Conservation (phyloP, 2,329 filamentous ascomycete genomes). For the Bipolaris victoriae region DNA sequence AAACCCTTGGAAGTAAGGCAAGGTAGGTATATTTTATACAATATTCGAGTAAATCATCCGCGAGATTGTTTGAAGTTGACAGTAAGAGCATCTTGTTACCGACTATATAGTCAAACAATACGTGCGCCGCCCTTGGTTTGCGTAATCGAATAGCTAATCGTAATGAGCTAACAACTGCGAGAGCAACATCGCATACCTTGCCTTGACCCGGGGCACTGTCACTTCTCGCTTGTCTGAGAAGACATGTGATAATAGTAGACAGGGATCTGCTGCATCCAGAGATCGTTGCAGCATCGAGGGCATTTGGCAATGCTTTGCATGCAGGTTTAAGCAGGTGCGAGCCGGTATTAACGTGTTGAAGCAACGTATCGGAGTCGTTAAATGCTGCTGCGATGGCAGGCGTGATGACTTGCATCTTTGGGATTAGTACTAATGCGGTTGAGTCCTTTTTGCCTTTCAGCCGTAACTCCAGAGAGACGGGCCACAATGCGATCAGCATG, state of each 20-base stretch:
- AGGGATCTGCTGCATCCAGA: background rate
- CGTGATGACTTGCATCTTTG: background rate
- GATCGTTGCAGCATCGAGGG: background rate
- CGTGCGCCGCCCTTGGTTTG: too few species aligned
- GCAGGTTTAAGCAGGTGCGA: background rate
- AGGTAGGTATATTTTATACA: too few species aligned
- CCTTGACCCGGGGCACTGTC: too few species aligned
- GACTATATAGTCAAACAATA: too few species aligned
- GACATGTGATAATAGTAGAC: background rate
- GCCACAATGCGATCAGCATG: too few species aligned
- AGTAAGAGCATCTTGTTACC: too few species aligned
- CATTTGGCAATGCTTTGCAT: background rate
- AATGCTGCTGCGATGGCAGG: background rate
- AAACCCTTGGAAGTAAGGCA: too few species aligned
- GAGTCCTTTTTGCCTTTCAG: background rate
- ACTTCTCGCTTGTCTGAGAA: background rate
- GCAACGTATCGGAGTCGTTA: background rate
- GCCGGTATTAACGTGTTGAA: background rate
- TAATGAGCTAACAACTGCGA: too few species aligned
- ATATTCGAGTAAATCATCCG: too few species aligned
- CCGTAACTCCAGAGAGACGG: background rate
- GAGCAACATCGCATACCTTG: too few species aligned
- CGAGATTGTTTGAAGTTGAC: too few species aligned
- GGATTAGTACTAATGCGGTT: background rate
- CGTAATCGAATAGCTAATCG: too few species aligned